Conservation (phyloP, 1,284 basidiomycete genomes). For the Tilletia horrida region DNA sequence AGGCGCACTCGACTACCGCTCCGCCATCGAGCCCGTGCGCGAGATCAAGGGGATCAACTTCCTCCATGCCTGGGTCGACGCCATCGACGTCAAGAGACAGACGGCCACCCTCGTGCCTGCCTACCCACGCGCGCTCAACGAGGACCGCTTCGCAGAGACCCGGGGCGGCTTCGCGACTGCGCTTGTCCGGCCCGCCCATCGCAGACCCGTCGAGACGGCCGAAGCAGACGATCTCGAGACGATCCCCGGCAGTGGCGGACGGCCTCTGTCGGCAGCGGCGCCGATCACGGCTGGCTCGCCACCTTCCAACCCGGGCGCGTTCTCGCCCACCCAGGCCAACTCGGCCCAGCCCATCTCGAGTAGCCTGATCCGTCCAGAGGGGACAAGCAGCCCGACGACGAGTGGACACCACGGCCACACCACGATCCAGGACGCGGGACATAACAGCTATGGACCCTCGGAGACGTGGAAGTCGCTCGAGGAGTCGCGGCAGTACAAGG, state of each 20-base stretch:
- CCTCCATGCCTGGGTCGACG: conserved; percentile 56
- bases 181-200: conserved; percentile 50
- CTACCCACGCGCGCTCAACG: conserved; percentile 39
- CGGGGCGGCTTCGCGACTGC: conserved; percentile 39
- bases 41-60: conserved; percentile 45
- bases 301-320: neutral
- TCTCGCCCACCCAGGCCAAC: neutral
- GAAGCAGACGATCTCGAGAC: conserved; percentile 2
- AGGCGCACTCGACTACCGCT: conserved; percentile 62
- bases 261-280: too few species aligned
- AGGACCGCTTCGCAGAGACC: conserved; percentile 19
- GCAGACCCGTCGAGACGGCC: conserved; percentile 25
- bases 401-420: too few species aligned
- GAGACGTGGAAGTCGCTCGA: conserved; percentile 23
- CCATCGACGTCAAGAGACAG: conserved; percentile 24
- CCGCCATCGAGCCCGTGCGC: conserved; percentile 74
- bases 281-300: too few species aligned
- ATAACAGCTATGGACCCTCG: conserved; percentile 14
- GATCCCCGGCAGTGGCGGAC: neutral
- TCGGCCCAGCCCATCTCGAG: conserved; percentile 4
- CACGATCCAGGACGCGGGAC: neutral
- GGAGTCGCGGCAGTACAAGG: conserved; percentile 22
- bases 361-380: neutral
- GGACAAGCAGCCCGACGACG: neutral
- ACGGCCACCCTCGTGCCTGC: conserved; percentile 25